Conservation (phyloP, 2,329 filamentous ascomycete genomes). For the Fusarium sp. region DNA sequence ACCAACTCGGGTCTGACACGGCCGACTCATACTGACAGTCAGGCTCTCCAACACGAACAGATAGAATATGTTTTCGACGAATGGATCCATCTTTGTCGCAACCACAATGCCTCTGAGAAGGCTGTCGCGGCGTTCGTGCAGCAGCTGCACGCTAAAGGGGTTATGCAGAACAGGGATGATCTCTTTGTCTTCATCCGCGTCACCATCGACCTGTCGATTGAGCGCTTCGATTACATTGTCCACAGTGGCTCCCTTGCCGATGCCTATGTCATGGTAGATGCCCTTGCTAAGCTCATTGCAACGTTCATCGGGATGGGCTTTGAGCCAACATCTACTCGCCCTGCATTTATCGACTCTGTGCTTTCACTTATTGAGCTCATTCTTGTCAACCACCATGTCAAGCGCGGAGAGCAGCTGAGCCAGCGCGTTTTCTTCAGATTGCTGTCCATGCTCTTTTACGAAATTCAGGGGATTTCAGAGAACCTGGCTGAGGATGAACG, state of each 20-base stretch:
- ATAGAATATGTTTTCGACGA: slow-evolving; percentile 96
- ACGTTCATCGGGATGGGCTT: slow-evolving; percentile 78
- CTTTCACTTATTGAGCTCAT: slow-evolving; percentile 82
- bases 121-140: slow-evolving; percentile 79
- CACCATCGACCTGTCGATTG: slow-evolving; percentile 81
- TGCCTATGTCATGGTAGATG: slow-evolving; percentile 73
- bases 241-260: slow-evolving; percentile 68
- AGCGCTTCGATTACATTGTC: slow-evolving; percentile 77
- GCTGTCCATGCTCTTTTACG: slow-evolving; percentile 83
- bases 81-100: slow-evolving; percentile 86
- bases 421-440: slow-evolving; percentile 92
- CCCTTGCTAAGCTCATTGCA: slow-evolving; percentile 81
- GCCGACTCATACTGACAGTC: slow-evolving; percentile 58
- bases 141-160: slow-evolving; percentile 79
- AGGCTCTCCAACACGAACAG: slow-evolving; percentile 74
- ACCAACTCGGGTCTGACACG: slow-evolving; percentile 53
- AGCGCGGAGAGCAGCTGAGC: slow-evolving; percentile 82
- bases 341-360: slow-evolving; percentile 79
- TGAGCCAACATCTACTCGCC: slow-evolving; percentile 70
- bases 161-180: slow-evolving; percentile 79
- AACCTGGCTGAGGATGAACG: slow-evolving; percentile 69
- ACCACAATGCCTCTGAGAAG: slow-evolving; percentile 78
- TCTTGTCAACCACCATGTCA: slow-evolving; percentile 85
- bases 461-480: slow-evolving; percentile 69
- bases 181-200: slow-evolving; percentile 81